Base-by-base conservation (phyloP, 768 basidiomycete species). In the Calocybe indica region DNA sequence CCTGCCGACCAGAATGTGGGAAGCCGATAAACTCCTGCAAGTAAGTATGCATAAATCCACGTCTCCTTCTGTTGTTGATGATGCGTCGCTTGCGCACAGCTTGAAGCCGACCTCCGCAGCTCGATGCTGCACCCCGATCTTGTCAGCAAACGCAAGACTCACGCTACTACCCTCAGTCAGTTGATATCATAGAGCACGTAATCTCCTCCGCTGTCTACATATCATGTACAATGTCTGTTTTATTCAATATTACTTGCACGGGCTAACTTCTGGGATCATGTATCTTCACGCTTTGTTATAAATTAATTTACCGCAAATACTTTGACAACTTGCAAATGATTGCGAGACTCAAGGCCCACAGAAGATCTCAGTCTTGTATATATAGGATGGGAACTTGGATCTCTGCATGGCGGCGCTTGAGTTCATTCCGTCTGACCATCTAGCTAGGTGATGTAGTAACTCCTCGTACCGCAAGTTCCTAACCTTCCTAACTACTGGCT, bases 1-100 rank as follows among this genome's bases (percentile, higher is more conserved):
- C 56, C 68, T 96, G 52, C 94, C 96, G 1, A 92, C 89, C 9
- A 74, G 92, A 49, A 85, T 94, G 79, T 98, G 94, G 90, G 83
- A 92, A 52, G 83, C 91, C 0, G 93, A 95, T 61, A 88, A 84
- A 61, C 70, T 99, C 2, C 71, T 98, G 33, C 88, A 89, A 76
- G 95, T 95, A 50, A 22, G 79, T 66, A 5, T 32, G 35, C 43
- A 14, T 12, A 30, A 4, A 13, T 38, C 47, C 9, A 3, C 12
- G 5, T 13, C 14, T 13, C 40, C 1, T 6, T 40, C n/a, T 31
- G 42, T 22, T 36, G 5, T 42, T 38, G 14, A 49, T 51, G 15
- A 50, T 15, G 13, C 7, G 15, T 28, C 38, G 33, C 33, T 33
- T 32, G 3, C 45, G 8, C 34, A 31, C 52, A 85, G 83, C 57